These are phyloP conservation scores for Cyathus striatus DNA, from an alignment of 768 basidiomycete genomes.

Conservation along the genomic window DNA sequence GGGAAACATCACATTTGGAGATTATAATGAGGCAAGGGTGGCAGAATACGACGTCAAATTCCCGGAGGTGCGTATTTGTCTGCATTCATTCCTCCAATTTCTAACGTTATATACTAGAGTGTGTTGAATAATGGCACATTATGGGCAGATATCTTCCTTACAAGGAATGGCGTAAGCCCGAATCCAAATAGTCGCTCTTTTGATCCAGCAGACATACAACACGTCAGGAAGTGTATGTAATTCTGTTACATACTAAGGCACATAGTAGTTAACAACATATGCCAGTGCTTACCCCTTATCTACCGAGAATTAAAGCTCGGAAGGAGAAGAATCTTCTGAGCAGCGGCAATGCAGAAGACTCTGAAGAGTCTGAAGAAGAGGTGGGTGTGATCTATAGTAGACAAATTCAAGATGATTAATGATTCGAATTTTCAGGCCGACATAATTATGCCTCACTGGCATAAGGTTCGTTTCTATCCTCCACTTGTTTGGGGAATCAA, in stretches of 20 bases:
- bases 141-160: constrained; percentile 80
- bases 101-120: constrained; percentile 33
- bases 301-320: constrained; percentile 64
- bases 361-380: constrained; percentile 49
- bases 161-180: constrained; percentile 59
- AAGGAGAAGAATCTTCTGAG: constrained; percentile 80
- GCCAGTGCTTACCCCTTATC: constrained; percentile 87
- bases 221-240: constrained; percentile 67
- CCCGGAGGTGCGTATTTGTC: constrained; percentile 48
- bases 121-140: constrained; percentile 77
- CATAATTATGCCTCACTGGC: constrained; percentile 80
- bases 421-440: constrained; percentile 31
- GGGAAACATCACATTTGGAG: constrained; percentile 74
- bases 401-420: constrained; percentile 1
- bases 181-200: constrained; percentile 55
- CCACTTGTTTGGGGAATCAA: not conserved
- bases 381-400: constrained; percentile 5
- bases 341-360: constrained; percentile 30
- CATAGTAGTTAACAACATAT: constrained; percentile 1
- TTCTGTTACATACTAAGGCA: constrained; percentile 2
- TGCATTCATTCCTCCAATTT: constrained; percentile 2
- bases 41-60: constrained; percentile 58
- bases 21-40: constrained; percentile 60
- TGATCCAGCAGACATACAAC: constrained; percentile 54
- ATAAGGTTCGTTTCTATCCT: constrained; percentile 42